These are phyloP conservation scores for Lipomyces mesembrius DNA, from an alignment of 805 yeast species.

Conservation along the genomic window DNA sequence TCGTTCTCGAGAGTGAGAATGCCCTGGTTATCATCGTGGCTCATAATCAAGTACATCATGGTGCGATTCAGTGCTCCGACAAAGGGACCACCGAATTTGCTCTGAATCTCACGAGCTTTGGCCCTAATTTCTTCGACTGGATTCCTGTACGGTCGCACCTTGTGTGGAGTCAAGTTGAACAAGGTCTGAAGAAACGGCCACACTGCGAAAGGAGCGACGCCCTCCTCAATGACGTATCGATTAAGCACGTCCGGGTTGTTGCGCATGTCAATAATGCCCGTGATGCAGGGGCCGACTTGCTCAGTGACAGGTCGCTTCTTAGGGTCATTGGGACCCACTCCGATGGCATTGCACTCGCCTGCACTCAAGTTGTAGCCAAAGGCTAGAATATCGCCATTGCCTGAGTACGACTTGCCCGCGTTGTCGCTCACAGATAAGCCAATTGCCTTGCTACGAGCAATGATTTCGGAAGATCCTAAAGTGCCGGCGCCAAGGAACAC, in stretches of 20 bases:
- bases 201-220: neutral
- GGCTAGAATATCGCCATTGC: neutral
- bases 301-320: neutral
- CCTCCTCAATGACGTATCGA: neutral
- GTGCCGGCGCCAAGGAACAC: neutral
- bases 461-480: neutral
- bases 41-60: slow-evolving; percentile 1
- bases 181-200: neutral
- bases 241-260: neutral
- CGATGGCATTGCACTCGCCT: neutral
- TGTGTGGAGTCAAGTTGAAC: neutral
- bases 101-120: neutral
- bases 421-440: neutral
- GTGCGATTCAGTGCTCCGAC: slow-evolving; percentile 1
- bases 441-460: neutral
- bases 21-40: neutral
- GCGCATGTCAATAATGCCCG: slow-evolving; percentile 2
- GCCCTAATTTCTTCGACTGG: neutral
- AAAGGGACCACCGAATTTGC: neutral
- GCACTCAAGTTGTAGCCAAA: neutral
- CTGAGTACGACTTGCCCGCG: neutral
- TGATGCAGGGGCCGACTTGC: neutral
- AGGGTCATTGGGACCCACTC: slow-evolving; percentile 1
- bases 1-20: neutral
- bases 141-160: neutral